phyloP scores from a whole-genome alignment of 305 asterid genomes.

The Petunia hybrid region DNA sequence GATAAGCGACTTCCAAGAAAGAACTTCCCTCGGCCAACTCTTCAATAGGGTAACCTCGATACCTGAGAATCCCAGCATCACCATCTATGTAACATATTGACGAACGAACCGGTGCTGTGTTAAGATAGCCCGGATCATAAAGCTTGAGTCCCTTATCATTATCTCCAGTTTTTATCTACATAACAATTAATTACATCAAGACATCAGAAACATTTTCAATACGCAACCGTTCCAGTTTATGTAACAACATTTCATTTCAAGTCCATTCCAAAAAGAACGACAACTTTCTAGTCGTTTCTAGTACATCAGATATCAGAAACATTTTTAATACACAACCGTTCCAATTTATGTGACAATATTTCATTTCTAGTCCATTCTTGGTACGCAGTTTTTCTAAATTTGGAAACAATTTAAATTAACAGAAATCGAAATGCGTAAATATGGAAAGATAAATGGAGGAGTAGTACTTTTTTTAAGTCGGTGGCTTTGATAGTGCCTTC shows the following conservation, averaged over 20 bases:
- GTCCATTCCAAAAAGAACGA: no score
- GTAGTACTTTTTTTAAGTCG: slow-evolving; percentile 79
- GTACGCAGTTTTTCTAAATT: no score
- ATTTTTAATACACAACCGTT: no score
- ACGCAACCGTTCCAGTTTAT: not conserved
- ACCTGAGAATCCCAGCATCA: slow-evolving; percentile 96
- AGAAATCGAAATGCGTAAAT: not conserved
- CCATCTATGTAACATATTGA: slow-evolving; percentile 96
- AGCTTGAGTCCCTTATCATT: slow-evolving; percentile 98
- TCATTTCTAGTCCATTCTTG: no score
- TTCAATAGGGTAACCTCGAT: slow-evolving; percentile 97
- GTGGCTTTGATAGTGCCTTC: slow-evolving; percentile 90
- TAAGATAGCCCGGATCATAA: slow-evolving; percentile 98
- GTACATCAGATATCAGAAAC: no score
- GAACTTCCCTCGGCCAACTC: slow-evolving; percentile 96
- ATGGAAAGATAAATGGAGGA: no score
- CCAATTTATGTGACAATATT: no score
- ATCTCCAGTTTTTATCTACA: slow-evolving; percentile 78
- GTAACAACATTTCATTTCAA: no score
- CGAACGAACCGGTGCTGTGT: slow-evolving; percentile 98
- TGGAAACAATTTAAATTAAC: no score
- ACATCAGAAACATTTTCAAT: slow-evolving; percentile 25
- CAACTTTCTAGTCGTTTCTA: no score
- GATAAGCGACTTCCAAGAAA: slow-evolving; percentile 95
- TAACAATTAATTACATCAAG: slow-evolving; percentile 32